These are phyloP conservation scores for Sechiopsis laciniata DNA, from an alignment of 306 rosid species.

Conservation along the genomic window DNA sequence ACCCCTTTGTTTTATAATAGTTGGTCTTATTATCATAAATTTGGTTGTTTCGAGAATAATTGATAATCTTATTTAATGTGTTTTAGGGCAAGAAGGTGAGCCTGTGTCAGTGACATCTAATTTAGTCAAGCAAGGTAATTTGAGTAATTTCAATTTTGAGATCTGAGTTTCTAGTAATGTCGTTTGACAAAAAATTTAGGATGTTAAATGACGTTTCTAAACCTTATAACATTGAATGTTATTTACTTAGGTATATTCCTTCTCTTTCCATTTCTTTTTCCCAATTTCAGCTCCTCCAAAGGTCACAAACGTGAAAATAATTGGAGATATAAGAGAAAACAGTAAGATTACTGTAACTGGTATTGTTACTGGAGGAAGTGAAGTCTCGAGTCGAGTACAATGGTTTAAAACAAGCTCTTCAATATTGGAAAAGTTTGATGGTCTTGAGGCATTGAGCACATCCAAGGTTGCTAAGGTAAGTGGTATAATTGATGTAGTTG, in stretches of 20 bases:
- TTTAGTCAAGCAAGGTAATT: constrained; percentile 76
- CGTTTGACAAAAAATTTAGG: background rate
- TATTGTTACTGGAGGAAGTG: constrained; percentile 86
- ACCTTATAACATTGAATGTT: background rate
- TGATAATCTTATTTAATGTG: constrained; percentile 25
- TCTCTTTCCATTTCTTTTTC: constrained; percentile 6
- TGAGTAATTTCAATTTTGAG: constrained; percentile 20
- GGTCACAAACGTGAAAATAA: constrained; percentile 57
- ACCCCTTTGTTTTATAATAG: constrained; percentile 22
- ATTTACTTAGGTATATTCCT: background rate
- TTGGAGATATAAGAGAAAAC: constrained; percentile 82
- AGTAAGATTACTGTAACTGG: constrained; percentile 76
- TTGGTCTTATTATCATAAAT: constrained; percentile 17
- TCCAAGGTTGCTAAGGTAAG: constrained; percentile 79
- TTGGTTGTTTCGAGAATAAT: constrained; percentile 16
- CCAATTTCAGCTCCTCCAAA: constrained; percentile 88
- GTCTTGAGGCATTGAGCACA: constrained; percentile 69
- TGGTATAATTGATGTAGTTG: background rate
- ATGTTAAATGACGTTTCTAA: background rate
- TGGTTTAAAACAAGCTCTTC: constrained; percentile 79
- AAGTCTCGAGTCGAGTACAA: constrained; percentile 91
- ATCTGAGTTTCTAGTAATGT: background rate
- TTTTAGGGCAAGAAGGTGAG: constrained; percentile 86
- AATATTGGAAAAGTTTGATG: constrained; percentile 56
- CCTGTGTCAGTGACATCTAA: constrained; percentile 53